These are phyloP conservation scores for Paramecium octaurelia DNA, from an alignment of 73 alveolate species.

Conservation along the genomic window DNA sequence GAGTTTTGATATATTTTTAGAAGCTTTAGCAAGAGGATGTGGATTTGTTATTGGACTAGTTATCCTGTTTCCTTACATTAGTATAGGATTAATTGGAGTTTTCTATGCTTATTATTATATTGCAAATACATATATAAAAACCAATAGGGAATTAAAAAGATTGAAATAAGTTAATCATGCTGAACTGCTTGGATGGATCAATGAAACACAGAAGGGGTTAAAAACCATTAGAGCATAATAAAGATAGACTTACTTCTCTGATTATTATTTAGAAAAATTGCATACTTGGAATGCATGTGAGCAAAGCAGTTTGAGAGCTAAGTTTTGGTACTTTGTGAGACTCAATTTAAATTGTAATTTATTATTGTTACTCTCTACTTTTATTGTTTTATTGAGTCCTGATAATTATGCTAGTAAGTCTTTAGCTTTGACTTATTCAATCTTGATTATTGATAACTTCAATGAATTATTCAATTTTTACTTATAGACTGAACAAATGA, in stretches of 20 bases:
- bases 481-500: background rate
- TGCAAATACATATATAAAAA: background rate
- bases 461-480: background rate
- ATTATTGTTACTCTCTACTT: background rate
- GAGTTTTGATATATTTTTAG: background rate
- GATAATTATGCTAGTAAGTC: background rate
- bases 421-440: slow-evolving; percentile 26
- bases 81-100: background rate
- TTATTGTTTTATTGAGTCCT: background rate
- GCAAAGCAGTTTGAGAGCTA: background rate
- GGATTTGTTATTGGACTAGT: slow-evolving; percentile 46
- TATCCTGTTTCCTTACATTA: background rate
- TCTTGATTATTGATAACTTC: background rate
- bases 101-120: background rate
- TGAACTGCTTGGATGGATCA: background rate
- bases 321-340: slow-evolving; percentile 49
- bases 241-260: background rate
- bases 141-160: slow-evolving; percentile 44
- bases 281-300: background rate
- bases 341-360: background rate
- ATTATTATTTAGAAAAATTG: background rate
- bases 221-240: background rate
- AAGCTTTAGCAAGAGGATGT: background rate
- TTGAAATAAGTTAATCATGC: slow-evolving; percentile 28
- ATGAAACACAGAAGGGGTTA: slow-evolving; percentile 40